Base-by-base conservation (phyloP, 2,329 filamentous ascomycete species). In the Neofusicoccum laricinum region DNA sequence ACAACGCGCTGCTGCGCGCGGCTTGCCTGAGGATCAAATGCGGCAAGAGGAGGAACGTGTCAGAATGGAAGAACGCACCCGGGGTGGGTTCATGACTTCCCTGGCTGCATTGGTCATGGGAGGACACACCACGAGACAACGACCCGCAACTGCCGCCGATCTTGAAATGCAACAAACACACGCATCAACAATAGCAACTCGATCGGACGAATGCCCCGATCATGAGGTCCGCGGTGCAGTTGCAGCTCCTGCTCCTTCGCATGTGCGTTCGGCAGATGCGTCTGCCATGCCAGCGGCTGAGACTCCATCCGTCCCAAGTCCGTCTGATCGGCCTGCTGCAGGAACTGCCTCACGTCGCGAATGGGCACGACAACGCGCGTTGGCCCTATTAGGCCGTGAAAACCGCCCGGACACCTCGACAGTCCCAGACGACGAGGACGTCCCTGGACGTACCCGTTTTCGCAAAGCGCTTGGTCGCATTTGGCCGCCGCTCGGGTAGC, bases 341-440 rank as follows among this genome's bases (percentile, higher is more conserved):
- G 46, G 67, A 34, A 48, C 67, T 4, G 64, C 68, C 0, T 71
- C 72, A 4, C 72, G 79, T 43, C 69, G 79, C 61, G 79, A 82
- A 65, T 81, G 80, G 79, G 79, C 79, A 4, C 74, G 79, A 4
- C 77, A 79, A 65, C 72, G 80, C 50, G 80, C 80, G 10, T 66
- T 80, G n/a, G 71, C 75, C 10, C 74, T 82, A 69, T 72, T 81
- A 4, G 79, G 79, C n/a, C 61, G 61, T 17, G 69, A 69, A 48
- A 66, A 69, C 11, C 67, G 65, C 12, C 71, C 73, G 15, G 63
- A 58, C 17, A 45, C 21, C 41, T 58, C 1, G 61, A 64, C 66
- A 12, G 67, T 65, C 34, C 69, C 68, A 11, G 70, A 69, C 36
- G 73, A 73, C 12, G 69, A 75, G 40, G 69, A 71, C 30, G 64